Evolutionary conservation across 2,329 filamentous ascomycete genomes (phyloP), one percentile per base, ranked within the genome.

Genomic region (Penicillium sclerotigenum): DNA sequence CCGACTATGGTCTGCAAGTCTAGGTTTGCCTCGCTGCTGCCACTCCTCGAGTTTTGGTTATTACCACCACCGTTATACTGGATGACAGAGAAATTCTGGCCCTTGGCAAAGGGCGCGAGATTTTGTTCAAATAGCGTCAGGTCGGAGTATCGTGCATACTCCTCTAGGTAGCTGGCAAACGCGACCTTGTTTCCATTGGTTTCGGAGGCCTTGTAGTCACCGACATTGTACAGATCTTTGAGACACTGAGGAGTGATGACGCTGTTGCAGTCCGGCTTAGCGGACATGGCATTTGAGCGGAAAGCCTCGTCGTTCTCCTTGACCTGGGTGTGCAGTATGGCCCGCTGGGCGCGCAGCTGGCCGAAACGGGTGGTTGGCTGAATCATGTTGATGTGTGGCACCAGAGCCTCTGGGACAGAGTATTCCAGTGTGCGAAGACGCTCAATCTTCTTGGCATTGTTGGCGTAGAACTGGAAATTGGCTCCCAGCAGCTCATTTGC

Each of bases 1-100:
- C 77, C 76, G 40, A 77, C 59, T 5, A 79, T 79, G 57, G 80
- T 80, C 62, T 81, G 77, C 36, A 79, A 71, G 57, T 82, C 79
- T 18, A 81, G 70, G 61, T 81, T 80, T 49, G 78, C 80, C 62
- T 81, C 79, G 16, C 75, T 72, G 59, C 75, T 77, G 60, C 76
- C 72, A 11, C 67, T 59, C 2, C 62, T 62, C 10, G 74, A 68
- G 49, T 72, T 68, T 57, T 74, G 71, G 41, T 72, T 61, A 42
- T 76, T 64, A 9, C 71, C 61, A 20, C 73, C 73, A 59, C 77
- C 77, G 45, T 79, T 74, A 43, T 77, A 75, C 26, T 72, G 65
- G 14, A 73, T 68, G 28, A 77, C 77, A 3, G 69, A 71, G 61
- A 80, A 80, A 61, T 76, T 79, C 61, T 73, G 73, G 4, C 74